Evolutionary conservation across 768 basidiomycete genomes (phyloP).

Genomic region (Suillus hirtellus): DNA sequence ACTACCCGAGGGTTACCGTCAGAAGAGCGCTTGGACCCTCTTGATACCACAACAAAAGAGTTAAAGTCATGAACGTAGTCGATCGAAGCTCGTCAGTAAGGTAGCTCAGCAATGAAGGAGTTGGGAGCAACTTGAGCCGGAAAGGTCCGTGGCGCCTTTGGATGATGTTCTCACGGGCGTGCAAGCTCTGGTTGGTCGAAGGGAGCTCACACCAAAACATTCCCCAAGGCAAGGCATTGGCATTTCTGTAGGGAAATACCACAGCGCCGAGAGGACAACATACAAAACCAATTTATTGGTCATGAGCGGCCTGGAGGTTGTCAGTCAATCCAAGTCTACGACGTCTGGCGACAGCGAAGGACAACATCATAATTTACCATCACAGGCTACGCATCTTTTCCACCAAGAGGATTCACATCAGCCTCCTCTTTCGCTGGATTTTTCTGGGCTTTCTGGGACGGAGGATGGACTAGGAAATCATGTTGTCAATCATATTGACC

Average conservation of each 20-base stretch:
- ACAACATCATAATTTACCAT: slow-evolving; percentile 34
- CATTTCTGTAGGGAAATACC: slow-evolving; percentile 11
- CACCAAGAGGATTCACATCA: slow-evolving; percentile 34
- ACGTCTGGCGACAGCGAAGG: slow-evolving; percentile 26
- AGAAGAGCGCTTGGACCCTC: not conserved
- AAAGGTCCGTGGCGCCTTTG: slow-evolving; percentile 11
- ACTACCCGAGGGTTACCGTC: not conserved
- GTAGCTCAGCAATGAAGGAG: not conserved
- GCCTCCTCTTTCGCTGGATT: slow-evolving; percentile 29
- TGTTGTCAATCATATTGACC: slow-evolving; percentile 27
- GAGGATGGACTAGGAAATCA: slow-evolving; percentile 28
- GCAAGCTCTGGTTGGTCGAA: not conserved
- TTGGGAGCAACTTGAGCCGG: not conserved
- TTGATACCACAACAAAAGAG: not conserved
- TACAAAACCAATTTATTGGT: slow-evolving; percentile 17
- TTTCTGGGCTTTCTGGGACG: slow-evolving; percentile 29
- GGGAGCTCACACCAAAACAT: slow-evolving; percentile 8
- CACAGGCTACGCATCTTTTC: slow-evolving; percentile 29
- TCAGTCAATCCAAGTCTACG: slow-evolving; percentile 27
- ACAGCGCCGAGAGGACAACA: slow-evolving; percentile 2
- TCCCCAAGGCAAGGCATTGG: slow-evolving; percentile 12
- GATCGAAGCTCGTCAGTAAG: not conserved
- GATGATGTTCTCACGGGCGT: slow-evolving; percentile 12
- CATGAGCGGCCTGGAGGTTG: slow-evolving; percentile 47
- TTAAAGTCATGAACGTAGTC: not conserved